Evolutionary conservation across 1,284 basidiomycete species (phyloP).

Genomic region (Chondrostereum purpureum): DNA sequence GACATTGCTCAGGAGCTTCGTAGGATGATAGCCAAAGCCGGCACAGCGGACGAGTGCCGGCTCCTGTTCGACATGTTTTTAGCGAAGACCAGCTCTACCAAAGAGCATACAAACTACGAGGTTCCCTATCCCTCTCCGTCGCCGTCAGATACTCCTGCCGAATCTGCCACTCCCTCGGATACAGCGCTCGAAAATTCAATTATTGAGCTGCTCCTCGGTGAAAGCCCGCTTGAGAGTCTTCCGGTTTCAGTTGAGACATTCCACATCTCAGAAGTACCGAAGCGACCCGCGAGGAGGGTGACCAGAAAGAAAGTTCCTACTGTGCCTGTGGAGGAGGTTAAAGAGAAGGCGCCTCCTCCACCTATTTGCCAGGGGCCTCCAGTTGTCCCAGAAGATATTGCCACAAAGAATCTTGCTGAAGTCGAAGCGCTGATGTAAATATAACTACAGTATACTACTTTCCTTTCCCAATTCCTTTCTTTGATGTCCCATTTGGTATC

Average conservation of each 20-base stretch:
- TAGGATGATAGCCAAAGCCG: constrained; percentile 62
- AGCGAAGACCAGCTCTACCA: constrained; percentile 48
- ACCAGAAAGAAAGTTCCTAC: constrained; percentile 2
- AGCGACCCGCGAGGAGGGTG: too few relatives aligned
- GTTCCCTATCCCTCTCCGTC: constrained; percentile 30
- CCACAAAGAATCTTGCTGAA: neutral
- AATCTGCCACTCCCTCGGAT: constrained; percentile 20
- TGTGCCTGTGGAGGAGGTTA: neutral
- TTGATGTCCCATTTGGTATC: too few relatives aligned
- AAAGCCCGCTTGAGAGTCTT: constrained; percentile 19
- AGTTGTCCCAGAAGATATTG: too few relatives aligned
- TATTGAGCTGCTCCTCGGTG: constrained; percentile 47
- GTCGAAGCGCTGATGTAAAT: neutral
- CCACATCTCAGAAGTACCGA: too few relatives aligned
- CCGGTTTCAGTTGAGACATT: too few relatives aligned
- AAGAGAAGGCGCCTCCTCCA: too few relatives aligned
- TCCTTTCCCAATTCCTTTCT: too few relatives aligned
- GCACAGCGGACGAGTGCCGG: constrained; percentile 76
- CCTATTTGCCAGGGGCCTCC: too few relatives aligned
- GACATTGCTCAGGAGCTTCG: constrained; percentile 59
- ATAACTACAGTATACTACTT: too few relatives aligned
- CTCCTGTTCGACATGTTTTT: constrained; percentile 79
- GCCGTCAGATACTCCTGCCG: constrained; percentile 24
- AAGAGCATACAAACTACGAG: constrained; percentile 22
- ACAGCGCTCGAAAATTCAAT: constrained; percentile 34